Evolutionary conservation across 2,329 filamentous ascomycete species (phyloP), one percentile per base, ranked within the genome.

Genomic region (Colletotrichum sp.): DNA sequence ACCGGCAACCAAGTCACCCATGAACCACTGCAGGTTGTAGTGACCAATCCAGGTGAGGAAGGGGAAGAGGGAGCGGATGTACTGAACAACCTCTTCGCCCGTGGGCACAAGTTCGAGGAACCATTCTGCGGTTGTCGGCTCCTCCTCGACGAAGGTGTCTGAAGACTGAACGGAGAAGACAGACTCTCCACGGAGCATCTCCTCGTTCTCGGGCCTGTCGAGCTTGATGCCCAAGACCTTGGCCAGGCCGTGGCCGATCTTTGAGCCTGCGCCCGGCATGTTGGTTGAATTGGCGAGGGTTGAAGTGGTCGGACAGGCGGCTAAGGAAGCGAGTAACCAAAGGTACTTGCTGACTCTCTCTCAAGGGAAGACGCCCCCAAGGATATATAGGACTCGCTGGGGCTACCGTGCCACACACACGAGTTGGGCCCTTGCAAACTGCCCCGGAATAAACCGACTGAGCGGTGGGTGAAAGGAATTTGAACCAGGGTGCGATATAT

Each of bases 1-100:
- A 32, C 86, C 96, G 75, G 97, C 96, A 73, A 99, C 93, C 63
- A 99, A 85, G 86, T 99, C 97, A 80, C 97, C 97, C 18, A 92
- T 84, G 8, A 98, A 86, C 97, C 97, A 99, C 87, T 96, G 93
- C 6, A 93, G 13, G 83, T 99, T 99, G 87, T 99, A 99, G 79
- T 93, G 92, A 13, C 88, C 85, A 73, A 99, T 96, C 97, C 97
- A 99, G n/a, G 92, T 89, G 7, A 94, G 83, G 82, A 98, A 99
- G 0, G 97, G 97, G 79, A 99, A 98, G 2, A 99, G 87, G 16
- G 91, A 94, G 78, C 88, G 86, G 74, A 93, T 72, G 82, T 98
- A 99, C 4, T 86, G 80, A 7, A 84, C 65, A 5, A 93, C 70
- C 44, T 94, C 89, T 1, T 82, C 78, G 9, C 87, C 83, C 0